Base-by-base conservation (phyloP, 345 rosid species). In the Eucalyptus marginata region DNA sequence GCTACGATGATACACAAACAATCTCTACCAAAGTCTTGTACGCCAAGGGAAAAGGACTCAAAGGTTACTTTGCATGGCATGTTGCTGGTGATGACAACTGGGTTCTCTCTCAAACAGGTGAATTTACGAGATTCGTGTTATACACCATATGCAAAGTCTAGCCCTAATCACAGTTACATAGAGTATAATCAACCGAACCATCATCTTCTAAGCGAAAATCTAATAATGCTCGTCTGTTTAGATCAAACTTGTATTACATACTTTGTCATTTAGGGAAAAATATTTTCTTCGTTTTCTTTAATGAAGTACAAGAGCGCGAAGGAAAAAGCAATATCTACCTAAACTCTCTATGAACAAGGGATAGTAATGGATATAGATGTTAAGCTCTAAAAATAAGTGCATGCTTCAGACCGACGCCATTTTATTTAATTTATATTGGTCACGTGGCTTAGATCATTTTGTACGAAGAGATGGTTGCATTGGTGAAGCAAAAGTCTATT, bases 51-150 rank as follows among this genome's bases (percentile, higher is more conserved):
- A 93, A 89, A 44, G 92, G 93, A 17, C 88, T 96, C 87, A 94
- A 93, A 62, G 99, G 99, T 89, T 96, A 95, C 93, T 96, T 92
- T 91, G 93, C 94, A 51, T 96, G 99, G 99, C 96, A 95, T 31
- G 93, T 94, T 33, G 94, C 93, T 2, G 92, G 87, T 47, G 99
- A 96, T 31, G 91, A 89, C 25, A 90, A 93, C 7, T 95, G 94
- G 92, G 88, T 88, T 89, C 92, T 95, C 66, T 89, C 90, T 50
- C 89, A 44, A 16, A 86, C 36, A 81, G 89, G 88, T 87, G 47
- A 76, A 76, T 76, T 76, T 22, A 76, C 12, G 14, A 76, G 47
- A 76, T 36, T 76, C 15, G 47, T 36, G 83, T 36, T 11, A 20
- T 24, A 36, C 47, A 20, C 27, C 83, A 36, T 3, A 22, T 56